phyloP scores from a whole-genome alignment of 345 rosid species.

The Melaleuca alternifolia region DNA sequence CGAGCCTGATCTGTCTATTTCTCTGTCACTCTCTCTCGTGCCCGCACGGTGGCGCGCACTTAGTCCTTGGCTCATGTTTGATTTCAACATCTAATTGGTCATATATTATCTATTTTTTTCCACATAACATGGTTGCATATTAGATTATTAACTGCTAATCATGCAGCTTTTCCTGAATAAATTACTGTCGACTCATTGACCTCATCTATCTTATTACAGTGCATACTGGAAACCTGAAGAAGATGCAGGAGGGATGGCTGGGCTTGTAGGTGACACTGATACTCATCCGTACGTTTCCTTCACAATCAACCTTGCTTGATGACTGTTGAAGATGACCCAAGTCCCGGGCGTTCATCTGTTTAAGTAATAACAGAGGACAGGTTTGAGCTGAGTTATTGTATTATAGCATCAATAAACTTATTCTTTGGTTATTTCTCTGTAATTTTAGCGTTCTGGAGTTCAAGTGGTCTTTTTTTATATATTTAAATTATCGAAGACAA shows the following conservation, averaged over 20 bases:
- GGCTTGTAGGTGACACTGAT: constrained; percentile 74
- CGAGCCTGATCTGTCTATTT: background rate
- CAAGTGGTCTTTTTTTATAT: background rate
- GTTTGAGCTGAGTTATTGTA: background rate
- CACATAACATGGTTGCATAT: background rate
- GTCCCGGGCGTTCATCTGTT: background rate
- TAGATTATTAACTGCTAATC: background rate
- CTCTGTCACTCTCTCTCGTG: background rate
- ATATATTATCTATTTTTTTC: background rate
- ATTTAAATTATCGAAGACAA: background rate
- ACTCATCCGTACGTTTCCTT: constrained; percentile 79
- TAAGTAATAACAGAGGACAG: constrained; percentile 22
- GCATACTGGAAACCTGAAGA: constrained; percentile 87
- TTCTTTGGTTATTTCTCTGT: constrained; percentile 25
- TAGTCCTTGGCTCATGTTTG: background rate
- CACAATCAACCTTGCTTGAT: constrained; percentile 82
- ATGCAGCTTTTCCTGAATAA: background rate
- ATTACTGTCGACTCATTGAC: background rate
- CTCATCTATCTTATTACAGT: constrained; percentile 30
- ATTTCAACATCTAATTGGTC: background rate
- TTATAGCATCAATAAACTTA: background rate
- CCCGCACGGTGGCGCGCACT: background rate
- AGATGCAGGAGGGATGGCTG: constrained; percentile 68
- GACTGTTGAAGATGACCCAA: background rate
- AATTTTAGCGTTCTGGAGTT: constrained; percentile 6